Base-by-base conservation (phyloP, 129 eudicot genomes). In the Arctium minus region DNA sequence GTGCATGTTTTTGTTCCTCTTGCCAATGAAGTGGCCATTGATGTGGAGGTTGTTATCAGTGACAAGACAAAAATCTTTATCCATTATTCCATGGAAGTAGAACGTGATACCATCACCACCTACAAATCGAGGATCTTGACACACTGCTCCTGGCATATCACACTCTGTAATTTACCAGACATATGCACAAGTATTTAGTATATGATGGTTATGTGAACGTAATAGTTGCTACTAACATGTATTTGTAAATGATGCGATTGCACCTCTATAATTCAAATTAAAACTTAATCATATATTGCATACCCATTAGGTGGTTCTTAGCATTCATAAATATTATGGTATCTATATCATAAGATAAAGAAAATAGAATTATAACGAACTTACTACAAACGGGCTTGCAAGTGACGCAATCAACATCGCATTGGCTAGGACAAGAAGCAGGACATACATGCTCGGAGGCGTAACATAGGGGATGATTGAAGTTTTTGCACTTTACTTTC, bases 331-430 rank as follows among this genome's bases (percentile, higher is more conserved):
- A 39, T 6, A 6, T 40, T 1, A 0, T 40, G 46, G 46, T 40
- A 40, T 5, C 8, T 10, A 40, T 40, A 22, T 40, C 9, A 40
- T 13, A 11, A 17, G 13, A 9, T 1, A 29, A 64, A 71, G 8
- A 11, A 35, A 6, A 30, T 15, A 22, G 13, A 48, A 50, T 46
- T 76, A 17, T 2, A 13, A 48, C 11, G 12, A 56, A 86, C 97
- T 89, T 93, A 93, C 96, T 85, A 77, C 96, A 93, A 82, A 91
- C 90, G 18, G 96, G 96, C 81, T 88, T 93, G 89, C 97, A 93
- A 10, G 97, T 32, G 48, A 85, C 93, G 73, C 96, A 93, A 83
- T 93, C 97, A 60, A 93, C 91, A 2, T 86, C 83, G 46, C 97
- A 93, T 64, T 83, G 38, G 33, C 69, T 17, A 4, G 97, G 90